Evolutionary conservation across 2,329 filamentous ascomycete genomes (phyloP).

Genomic region (Epichloe sibirici): DNA sequence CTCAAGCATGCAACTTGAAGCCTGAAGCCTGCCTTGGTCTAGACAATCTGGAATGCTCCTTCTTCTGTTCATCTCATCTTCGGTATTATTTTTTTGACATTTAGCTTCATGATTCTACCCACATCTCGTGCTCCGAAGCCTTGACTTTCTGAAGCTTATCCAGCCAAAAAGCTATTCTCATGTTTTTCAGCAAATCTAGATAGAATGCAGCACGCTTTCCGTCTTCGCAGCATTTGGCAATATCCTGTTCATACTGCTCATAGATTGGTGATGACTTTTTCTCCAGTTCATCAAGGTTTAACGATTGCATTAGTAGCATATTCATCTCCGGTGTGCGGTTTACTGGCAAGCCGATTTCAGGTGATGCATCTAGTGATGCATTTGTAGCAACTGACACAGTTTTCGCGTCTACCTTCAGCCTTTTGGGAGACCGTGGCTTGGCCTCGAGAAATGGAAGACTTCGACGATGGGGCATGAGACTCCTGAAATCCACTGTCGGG

Average conservation of each 20-base stretch:
- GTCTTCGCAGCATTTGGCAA: slow-evolving; percentile 12
- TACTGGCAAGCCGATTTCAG: background rate
- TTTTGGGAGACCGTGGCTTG: background rate
- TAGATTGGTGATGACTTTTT: slow-evolving; percentile 15
- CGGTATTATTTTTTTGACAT: background rate
- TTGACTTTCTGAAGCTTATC: slow-evolving; percentile 8
- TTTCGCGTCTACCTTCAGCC: background rate
- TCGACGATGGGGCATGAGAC: slow-evolving; percentile 19
- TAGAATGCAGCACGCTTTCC: slow-evolving; percentile 19
- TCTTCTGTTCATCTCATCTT: too few species aligned
- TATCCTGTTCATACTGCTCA: slow-evolving; percentile 22
- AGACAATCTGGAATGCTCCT: too few species aligned
- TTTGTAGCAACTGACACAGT: background rate
- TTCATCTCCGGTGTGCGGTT: slow-evolving; percentile 1
- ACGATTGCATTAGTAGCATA: slow-evolving; percentile 15
- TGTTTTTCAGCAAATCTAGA: slow-evolving; percentile 13
- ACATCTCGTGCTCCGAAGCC: background rate
- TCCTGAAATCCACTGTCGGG: slow-evolving; percentile 11
- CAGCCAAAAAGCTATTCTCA: slow-evolving; percentile 20
- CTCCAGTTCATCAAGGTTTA: slow-evolving; percentile 15
- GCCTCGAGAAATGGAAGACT: slow-evolving; percentile 16
- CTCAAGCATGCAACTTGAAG: too few species aligned
- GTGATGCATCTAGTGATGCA: background rate
- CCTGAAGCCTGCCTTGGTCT: too few species aligned
- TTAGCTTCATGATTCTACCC: background rate